Conservation (phyloP, 805 yeast species). For the Cyberlindnera saturnus region DNA sequence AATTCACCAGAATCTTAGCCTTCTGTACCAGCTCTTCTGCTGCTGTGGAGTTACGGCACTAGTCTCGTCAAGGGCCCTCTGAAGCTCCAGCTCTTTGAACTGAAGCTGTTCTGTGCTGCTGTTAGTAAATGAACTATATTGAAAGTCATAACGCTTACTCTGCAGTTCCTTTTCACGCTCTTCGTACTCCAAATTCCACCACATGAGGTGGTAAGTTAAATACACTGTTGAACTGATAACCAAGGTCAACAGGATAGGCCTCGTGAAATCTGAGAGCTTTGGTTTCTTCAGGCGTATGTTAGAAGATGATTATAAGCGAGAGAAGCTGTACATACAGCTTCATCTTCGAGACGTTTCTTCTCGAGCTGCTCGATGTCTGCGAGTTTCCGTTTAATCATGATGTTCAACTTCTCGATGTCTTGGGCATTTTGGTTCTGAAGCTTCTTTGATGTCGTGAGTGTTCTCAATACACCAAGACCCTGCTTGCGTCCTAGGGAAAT, state of each 20-base stretch:
- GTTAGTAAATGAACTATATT: slow-evolving; percentile 4
- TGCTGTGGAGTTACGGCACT: neutral
- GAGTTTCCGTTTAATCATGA: slow-evolving; percentile 16
- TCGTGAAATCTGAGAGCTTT: slow-evolving; percentile 20
- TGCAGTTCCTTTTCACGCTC: slow-evolving; percentile 17
- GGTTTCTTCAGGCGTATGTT: slow-evolving; percentile 14
- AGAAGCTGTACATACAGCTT: slow-evolving; percentile 8
- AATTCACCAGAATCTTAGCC: neutral
- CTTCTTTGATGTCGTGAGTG: neutral
- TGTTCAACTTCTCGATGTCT: slow-evolving; percentile 20
- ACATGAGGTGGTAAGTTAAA: slow-evolving; percentile 16
- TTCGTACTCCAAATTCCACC: slow-evolving; percentile 22
- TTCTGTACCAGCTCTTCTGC: neutral
- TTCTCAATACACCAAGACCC: neutral
- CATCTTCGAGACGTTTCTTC: slow-evolving; percentile 7
- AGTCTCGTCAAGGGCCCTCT: slow-evolving; percentile 1
- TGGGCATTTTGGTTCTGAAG: slow-evolving; percentile 10
- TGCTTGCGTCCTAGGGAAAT: too few species aligned
- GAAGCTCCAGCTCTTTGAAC: slow-evolving; percentile 10
- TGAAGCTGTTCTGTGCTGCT: slow-evolving; percentile 5
- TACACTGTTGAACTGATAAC: slow-evolving; percentile 21
- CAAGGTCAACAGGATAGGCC: slow-evolving; percentile 19
- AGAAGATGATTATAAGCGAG: neutral
- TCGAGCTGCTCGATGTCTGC: slow-evolving; percentile 16
- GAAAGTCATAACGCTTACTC: slow-evolving; percentile 9